Conservation (phyloP, 2,329 filamentous ascomycete genomes). For the Colletotrichum sp. region DNA sequence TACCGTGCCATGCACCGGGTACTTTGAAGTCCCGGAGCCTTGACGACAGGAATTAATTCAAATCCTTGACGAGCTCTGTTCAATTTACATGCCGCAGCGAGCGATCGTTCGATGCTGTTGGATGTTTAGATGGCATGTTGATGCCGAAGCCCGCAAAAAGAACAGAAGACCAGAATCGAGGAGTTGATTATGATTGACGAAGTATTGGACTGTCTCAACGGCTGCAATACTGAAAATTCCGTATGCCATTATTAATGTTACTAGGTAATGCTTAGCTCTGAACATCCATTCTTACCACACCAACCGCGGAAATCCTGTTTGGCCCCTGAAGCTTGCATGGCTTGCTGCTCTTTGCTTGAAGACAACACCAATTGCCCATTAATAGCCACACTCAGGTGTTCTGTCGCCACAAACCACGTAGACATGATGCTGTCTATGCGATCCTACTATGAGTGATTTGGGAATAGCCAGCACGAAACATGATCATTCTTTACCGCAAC, state of each 20-base stretch:
- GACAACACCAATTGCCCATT: not conserved
- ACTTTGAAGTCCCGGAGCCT: not conserved
- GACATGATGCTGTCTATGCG: not conserved
- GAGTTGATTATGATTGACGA: not conserved
- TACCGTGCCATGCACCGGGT: fast-evolving
- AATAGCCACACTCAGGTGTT: not conserved
- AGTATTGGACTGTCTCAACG: not conserved
- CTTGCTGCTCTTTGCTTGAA: not conserved
- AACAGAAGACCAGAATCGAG: not conserved
- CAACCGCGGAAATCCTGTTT: not conserved
- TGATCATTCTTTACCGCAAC: not conserved
- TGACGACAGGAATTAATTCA: not conserved
- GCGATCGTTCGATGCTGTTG: not conserved
- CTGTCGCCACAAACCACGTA: not conserved
- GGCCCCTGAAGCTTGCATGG: not conserved
- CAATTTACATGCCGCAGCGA: not conserved
- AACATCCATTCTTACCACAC: not conserved
- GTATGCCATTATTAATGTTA: not conserved
- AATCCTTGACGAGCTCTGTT: not conserved
- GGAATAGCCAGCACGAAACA: not conserved
- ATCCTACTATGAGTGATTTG: not conserved
- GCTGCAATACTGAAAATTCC: not conserved
- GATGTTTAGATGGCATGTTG: not conserved
- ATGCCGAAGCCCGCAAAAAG: not conserved
- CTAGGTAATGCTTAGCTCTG: not conserved